Evolutionary conservation across 73 alveolate species (phyloP).

Genomic region (Paramecium tetraurelia): DNA sequence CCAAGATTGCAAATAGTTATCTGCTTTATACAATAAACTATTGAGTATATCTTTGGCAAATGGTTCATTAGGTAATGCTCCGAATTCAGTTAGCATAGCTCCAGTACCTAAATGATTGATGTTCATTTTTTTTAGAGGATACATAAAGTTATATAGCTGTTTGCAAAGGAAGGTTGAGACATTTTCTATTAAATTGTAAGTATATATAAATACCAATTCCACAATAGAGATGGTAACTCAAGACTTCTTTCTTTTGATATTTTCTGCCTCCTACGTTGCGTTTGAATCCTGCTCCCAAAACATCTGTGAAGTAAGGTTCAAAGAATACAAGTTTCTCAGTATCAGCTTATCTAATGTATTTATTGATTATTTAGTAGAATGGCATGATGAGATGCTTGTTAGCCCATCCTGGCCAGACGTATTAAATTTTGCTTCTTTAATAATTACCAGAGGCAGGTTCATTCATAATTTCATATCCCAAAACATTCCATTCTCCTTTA

Average conservation of each 20-base stretch:
- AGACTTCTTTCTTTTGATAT: conserved; percentile 38
- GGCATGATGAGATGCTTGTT: conserved; percentile 75
- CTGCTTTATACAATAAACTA: conserved; percentile 65
- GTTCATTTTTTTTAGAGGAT: conserved; percentile 59
- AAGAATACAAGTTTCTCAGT: conserved; percentile 77
- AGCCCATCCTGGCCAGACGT: conserved; percentile 73
- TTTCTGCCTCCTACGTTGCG: conserved; percentile 46
- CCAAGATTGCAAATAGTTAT: conserved; percentile 71
- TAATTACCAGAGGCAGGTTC: conserved; percentile 86
- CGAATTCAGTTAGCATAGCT: conserved; percentile 74
- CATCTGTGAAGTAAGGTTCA: conserved; percentile 74
- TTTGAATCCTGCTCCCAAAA: conserved; percentile 57
- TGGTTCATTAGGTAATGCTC: conserved; percentile 73
- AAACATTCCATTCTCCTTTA: conserved; percentile 65
- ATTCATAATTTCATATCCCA: conserved; percentile 91
- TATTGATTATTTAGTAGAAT: conserved; percentile 69
- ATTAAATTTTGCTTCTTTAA: conserved; percentile 66
- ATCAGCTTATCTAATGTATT: conserved; percentile 69
- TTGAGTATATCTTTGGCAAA: conserved; percentile 69
- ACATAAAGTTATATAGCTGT: conserved; percentile 52
- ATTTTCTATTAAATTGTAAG: background rate
- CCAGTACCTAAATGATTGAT: conserved; percentile 67
- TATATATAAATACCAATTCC: conserved; percentile 11
- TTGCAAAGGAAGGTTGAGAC: conserved; percentile 59
- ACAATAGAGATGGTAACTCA: conserved; percentile 54